Evolutionary conservation across 768 basidiomycete species (phyloP).

Genomic region (Lyophyllum atratum): DNA sequence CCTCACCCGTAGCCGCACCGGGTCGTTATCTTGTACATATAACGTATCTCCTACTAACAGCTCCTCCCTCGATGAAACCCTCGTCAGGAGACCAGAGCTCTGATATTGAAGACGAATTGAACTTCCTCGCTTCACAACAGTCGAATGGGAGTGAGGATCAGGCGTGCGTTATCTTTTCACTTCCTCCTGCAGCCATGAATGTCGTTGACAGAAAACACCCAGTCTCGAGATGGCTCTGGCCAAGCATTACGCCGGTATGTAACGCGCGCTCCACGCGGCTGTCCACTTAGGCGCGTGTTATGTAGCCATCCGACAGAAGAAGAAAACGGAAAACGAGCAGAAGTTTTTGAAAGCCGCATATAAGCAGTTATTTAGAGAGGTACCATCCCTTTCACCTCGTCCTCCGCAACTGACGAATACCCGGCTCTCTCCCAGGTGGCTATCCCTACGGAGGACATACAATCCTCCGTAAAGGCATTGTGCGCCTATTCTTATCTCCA

Average conservation of each 20-base stretch:
- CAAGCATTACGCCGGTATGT: conserved; percentile 19
- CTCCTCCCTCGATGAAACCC: conserved; percentile 8
- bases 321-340: conserved; percentile 20
- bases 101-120: conserved; percentile 11
- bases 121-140: conserved; percentile 18
- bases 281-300: background rate
- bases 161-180: conserved; percentile 6
- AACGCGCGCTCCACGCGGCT: background rate
- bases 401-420: background rate
- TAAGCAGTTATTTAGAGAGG: conserved; percentile 23
- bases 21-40: background rate
- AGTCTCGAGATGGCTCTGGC: conserved; percentile 19
- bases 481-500: conserved; percentile 1
- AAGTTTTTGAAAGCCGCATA: conserved; percentile 19
- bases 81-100: background rate
- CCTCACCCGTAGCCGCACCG: too few species aligned
- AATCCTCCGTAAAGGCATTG: conserved; percentile 13
- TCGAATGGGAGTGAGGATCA: conserved; percentile 23
- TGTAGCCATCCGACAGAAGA: conserved; percentile 18
- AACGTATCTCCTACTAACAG: background rate
- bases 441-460: conserved; percentile 15
- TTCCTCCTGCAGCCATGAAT: background rate
- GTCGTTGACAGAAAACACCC: background rate
- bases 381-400: background rate
- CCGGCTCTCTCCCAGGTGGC: conserved; percentile 6